Conservation (phyloP, 805 yeast genomes). For the Candida parachauliodes region DNA sequence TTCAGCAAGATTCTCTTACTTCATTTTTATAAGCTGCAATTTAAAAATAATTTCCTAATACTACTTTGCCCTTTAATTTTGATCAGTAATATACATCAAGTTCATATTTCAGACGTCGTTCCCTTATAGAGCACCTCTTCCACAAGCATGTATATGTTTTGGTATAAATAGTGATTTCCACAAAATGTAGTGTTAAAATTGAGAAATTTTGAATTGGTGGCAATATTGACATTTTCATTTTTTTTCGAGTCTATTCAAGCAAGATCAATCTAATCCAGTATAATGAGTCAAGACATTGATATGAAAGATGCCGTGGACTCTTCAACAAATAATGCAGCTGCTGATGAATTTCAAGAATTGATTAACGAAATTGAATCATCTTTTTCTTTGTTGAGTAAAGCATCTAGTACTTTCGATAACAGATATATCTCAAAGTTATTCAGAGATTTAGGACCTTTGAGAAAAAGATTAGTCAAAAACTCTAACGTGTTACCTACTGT, state of each 20-base stretch:
- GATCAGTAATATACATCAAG: no score
- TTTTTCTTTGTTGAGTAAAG: slow-evolving; percentile 52
- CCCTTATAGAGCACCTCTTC: no score
- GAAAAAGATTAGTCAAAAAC: slow-evolving; percentile 53
- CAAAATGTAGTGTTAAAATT: slow-evolving; percentile 1
- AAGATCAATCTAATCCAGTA: neutral
- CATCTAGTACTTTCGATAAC: slow-evolving; percentile 74
- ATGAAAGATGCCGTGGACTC: slow-evolving; percentile 10
- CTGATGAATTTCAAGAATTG: slow-evolving; percentile 15
- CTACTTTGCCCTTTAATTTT: no score
- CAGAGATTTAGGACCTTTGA: slow-evolving; percentile 73
- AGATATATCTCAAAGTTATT: slow-evolving; percentile 82
- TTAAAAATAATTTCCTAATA: no score
- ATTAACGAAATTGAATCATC: slow-evolving; percentile 36
- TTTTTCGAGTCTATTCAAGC: neutral
- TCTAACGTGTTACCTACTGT: slow-evolving; percentile 50
- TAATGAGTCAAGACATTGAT: slow-evolving; percentile 7
- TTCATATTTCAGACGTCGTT: no score
- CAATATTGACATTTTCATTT: slow-evolving; percentile 1
- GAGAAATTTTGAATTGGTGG: slow-evolving; percentile 3
- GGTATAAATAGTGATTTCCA: no score
- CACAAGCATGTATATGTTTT: no score
- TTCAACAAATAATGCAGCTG: neutral
- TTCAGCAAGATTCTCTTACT: no score
- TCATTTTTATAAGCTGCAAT: no score